These are phyloP conservation scores for Puya raimondii DNA, from an alignment of 176 grass and related monocot species.

Conservation along the genomic window DNA sequence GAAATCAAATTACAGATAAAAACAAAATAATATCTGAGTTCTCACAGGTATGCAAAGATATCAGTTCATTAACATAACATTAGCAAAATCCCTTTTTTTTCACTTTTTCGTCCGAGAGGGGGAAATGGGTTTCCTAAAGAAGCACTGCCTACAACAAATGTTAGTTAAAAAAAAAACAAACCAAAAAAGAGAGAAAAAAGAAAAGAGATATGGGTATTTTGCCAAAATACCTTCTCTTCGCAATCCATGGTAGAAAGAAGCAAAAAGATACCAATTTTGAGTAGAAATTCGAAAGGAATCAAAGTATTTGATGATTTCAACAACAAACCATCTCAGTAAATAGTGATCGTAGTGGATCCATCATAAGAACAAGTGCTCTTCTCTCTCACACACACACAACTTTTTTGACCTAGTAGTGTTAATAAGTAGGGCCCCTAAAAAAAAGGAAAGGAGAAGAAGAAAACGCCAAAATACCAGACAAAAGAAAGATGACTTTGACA, in stretches of 20 bases:
- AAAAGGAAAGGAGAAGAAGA: too few species aligned
- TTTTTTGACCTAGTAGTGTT: background rate
- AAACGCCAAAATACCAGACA: too few species aligned
- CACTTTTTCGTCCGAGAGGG: background rate
- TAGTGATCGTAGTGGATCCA: background rate
- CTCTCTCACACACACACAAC: background rate
- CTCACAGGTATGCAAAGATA: too few species aligned
- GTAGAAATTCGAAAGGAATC: background rate
- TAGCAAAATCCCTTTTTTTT: too few species aligned
- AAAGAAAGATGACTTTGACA: too few species aligned
- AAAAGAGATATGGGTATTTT: too few species aligned
- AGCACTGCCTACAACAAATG: background rate
- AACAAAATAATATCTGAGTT: too few species aligned
- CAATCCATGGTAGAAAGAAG: conserved; percentile 22
- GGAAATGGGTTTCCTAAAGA: background rate
- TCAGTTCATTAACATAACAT: too few species aligned
- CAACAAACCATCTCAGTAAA: background rate
- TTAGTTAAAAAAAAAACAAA: background rate
- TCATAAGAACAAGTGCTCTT: conserved; percentile 8
- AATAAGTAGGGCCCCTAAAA: too few species aligned
- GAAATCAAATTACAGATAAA: too few species aligned
- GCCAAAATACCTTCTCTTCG: conserved; percentile 20
- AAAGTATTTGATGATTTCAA: background rate
- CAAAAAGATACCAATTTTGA: background rate
- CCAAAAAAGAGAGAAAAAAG: background rate